phyloP scores from a whole-genome alignment of 192 early-diverging fungal species.

The Linderina pennispora region DNA sequence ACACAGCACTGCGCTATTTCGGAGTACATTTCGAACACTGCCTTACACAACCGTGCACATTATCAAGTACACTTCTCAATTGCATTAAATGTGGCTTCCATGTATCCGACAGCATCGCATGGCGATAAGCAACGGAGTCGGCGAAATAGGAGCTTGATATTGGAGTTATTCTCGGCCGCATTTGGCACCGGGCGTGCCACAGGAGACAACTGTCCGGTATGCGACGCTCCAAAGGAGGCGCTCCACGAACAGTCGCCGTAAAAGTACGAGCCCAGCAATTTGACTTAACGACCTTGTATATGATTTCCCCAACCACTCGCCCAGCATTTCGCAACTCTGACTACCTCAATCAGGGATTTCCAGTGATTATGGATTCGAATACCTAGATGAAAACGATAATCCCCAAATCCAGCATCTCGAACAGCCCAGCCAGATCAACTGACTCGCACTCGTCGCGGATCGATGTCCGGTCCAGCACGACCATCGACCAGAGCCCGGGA shows the following conservation, averaged over 20 bases:
- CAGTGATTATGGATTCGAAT: too few relatives aligned
- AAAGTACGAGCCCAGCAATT: slow-evolving; percentile 27
- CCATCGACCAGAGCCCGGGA: too few relatives aligned
- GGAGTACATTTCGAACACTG: background rate
- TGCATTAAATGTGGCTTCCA: slow-evolving; percentile 9
- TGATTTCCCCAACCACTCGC: too few relatives aligned
- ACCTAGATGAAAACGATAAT: too few relatives aligned
- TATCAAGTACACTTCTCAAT: background rate
- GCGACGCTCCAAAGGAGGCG: slow-evolving; percentile 19
- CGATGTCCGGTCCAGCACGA: too few relatives aligned
- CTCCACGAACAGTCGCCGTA: slow-evolving; percentile 14
- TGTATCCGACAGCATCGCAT: slow-evolving; percentile 10
- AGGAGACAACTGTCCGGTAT: slow-evolving; percentile 15
- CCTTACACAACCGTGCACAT: background rate
- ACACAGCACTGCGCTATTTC: background rate
- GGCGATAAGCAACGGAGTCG: slow-evolving; percentile 3
- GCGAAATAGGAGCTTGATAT: slow-evolving; percentile 17
- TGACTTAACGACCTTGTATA: slow-evolving; percentile 38
- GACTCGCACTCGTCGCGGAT: too few relatives aligned
- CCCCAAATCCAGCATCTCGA: too few relatives aligned
- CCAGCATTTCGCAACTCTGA: too few relatives aligned
- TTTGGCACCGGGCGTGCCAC: slow-evolving; percentile 34
- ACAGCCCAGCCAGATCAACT: too few relatives aligned
- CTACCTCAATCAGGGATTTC: too few relatives aligned
- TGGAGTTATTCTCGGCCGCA: slow-evolving; percentile 21